Conservation (phyloP, 495 filamentous ascomycete genomes). For the Alectoria sarmentosa region DNA sequence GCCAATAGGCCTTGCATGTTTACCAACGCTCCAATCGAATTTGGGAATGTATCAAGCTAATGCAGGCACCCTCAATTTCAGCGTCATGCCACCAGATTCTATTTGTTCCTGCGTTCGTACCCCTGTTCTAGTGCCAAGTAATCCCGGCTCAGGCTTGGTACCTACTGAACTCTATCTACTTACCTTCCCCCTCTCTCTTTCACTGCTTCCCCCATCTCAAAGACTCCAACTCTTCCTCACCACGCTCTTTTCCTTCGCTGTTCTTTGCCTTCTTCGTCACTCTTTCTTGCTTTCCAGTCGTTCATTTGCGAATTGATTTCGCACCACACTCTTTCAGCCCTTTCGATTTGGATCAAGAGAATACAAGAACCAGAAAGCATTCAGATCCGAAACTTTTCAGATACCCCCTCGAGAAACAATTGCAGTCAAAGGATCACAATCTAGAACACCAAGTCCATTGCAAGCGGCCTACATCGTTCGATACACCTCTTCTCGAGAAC, state of each 20-base stretch:
- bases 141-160: neutral
- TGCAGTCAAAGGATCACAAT: neutral
- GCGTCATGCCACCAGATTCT: neutral
- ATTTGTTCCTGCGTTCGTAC: slow-evolving; percentile 21
- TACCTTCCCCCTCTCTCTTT: slow-evolving; percentile 9
- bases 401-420: neutral
- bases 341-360: slow-evolving; percentile 15
- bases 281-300: slow-evolving; percentile 32
- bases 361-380: slow-evolving; percentile 13
- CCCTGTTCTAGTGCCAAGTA: slow-evolving; percentile 11
- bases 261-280: slow-evolving; percentile 24
- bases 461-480: slow-evolving; percentile 10
- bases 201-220: no score
- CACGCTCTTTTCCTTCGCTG: slow-evolving; percentile 27
- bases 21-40: slow-evolving; percentile 12
- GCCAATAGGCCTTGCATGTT: neutral
- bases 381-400: neutral
- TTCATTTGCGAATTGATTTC: slow-evolving; percentile 49
- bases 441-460: slow-evolving; percentile 6
- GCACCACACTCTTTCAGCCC: slow-evolving; percentile 30
- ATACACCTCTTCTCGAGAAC: no score
- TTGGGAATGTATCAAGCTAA: slow-evolving; percentile 9
- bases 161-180: slow-evolving; percentile 12
- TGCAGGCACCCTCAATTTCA: slow-evolving; percentile 14
- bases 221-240: neutral